phyloP scores from a whole-genome alignment of 352 stramenopile genomes.

The Phytophthora lateralis region DNA sequence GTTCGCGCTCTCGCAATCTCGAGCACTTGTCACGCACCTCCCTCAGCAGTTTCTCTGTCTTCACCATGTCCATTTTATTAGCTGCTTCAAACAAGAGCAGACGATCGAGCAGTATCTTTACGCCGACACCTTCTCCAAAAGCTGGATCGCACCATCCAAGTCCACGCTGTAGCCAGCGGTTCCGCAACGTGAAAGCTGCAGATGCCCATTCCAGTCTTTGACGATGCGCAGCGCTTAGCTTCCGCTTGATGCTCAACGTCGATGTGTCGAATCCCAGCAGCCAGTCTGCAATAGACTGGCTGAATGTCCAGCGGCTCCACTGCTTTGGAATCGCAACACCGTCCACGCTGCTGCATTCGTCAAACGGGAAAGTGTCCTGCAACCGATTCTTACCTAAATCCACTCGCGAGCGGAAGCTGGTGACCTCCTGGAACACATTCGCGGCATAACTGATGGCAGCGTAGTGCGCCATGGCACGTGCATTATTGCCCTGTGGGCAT shows the following conservation, averaged over 20 bases:
- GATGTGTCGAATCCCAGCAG: conserved; percentile 62
- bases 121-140: conserved; percentile 56
- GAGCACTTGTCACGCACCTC: conserved; percentile 72
- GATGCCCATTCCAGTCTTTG: conserved; percentile 64
- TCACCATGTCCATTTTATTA: conserved; percentile 83
- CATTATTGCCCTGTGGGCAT: conserved; percentile 58
- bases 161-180: conserved; percentile 69
- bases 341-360: conserved; percentile 44
- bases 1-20: conserved; percentile 52
- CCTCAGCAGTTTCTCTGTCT: conserved; percentile 58
- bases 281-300: conserved; percentile 63
- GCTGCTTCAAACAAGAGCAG: conserved; percentile 64
- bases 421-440: conserved; percentile 60
- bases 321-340: conserved; percentile 55
- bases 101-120: conserved; percentile 61
- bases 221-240: conserved; percentile 50
- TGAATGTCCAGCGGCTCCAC: conserved; percentile 44
- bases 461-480: conserved; percentile 69
- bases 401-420: conserved; percentile 59
- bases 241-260: conserved; percentile 47
- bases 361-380: conserved; percentile 52
- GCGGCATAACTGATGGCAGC: conserved; percentile 64
- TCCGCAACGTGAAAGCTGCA: conserved; percentile 59
- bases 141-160: conserved; percentile 67
- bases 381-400: conserved; percentile 42